Conservation (phyloP, 1,284 basidiomycete genomes). For the Neotropicomus parvogracilis region DNA sequence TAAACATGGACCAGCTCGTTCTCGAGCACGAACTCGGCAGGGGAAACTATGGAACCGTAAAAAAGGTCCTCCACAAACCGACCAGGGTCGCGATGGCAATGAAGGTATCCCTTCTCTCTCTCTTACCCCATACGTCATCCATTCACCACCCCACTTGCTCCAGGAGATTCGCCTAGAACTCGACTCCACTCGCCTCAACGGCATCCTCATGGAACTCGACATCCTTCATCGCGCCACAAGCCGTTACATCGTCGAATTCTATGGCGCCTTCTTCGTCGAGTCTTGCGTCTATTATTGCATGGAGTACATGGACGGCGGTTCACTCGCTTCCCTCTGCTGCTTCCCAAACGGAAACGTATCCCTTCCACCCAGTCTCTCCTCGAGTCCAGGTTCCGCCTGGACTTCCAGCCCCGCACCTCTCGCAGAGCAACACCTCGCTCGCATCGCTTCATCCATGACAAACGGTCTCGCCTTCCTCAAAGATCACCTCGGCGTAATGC, state of each 20-base stretch:
- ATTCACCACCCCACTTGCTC: slow-evolving; percentile 6
- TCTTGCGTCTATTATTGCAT: slow-evolving; percentile 99
- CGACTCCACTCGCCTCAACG: slow-evolving; percentile 90
- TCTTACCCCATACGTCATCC: slow-evolving; percentile 11
- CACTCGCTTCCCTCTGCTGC: slow-evolving; percentile 77
- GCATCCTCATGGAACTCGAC: slow-evolving; percentile 98
- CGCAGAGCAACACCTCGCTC: slow-evolving; percentile 51
- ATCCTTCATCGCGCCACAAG: slow-evolving; percentile 91
- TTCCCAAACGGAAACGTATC: slow-evolving; percentile 36
- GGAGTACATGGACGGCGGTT: slow-evolving; percentile 98
- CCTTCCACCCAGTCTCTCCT: slow-evolving; percentile 33
- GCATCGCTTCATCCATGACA: slow-evolving; percentile 82
- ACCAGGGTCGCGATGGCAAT: slow-evolving; percentile 98
- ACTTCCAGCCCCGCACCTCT: slow-evolving; percentile 35
- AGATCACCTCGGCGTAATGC: slow-evolving; percentile 95
- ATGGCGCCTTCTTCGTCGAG: slow-evolving; percentile 98
- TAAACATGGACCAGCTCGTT: slow-evolving; percentile 95
- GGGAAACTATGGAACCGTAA: slow-evolving; percentile 97
- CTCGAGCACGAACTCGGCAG: slow-evolving; percentile 91
- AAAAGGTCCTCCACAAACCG: slow-evolving; percentile 90
- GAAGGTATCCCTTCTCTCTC: slow-evolving; percentile 64
- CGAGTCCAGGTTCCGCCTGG: slow-evolving; percentile 33
- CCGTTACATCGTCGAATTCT: slow-evolving; percentile 95
- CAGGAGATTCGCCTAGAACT: slow-evolving; percentile 98
- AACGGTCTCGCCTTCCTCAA: slow-evolving; percentile 94